Evolutionary conservation across 441 rosid species (phyloP).

Genomic region (Croton laevigatus): DNA sequence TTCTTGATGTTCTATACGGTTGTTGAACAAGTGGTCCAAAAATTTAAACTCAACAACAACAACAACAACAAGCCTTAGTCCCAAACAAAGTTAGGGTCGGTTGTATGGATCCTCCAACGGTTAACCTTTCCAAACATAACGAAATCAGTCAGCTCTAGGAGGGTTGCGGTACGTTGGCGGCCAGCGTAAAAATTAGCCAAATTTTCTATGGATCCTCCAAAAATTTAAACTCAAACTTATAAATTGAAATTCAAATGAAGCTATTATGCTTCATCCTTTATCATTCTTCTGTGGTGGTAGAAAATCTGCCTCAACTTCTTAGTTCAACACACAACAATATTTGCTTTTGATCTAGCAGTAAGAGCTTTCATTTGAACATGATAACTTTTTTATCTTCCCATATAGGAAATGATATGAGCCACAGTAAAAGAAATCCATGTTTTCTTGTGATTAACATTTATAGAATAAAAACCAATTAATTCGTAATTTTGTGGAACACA

Average conservation of each 20-base stretch:
- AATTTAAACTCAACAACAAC: no score
- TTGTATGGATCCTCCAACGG: no score
- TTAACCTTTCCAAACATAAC: no score
- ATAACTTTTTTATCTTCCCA: background rate
- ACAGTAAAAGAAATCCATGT: background rate
- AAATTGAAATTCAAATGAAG: background rate
- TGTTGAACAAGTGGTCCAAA: background rate
- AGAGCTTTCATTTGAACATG: background rate
- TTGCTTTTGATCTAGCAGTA: background rate
- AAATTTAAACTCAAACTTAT: background rate
- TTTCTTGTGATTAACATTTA: background rate
- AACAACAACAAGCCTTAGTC: no score
- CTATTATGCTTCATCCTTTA: background rate
- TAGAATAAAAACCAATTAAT: background rate
- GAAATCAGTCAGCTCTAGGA: no score
- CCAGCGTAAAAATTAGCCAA: no score
- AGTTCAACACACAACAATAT: background rate
- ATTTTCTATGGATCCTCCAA: no score
- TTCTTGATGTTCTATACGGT: background rate
- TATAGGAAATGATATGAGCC: background rate
- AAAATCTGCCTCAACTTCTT: background rate
- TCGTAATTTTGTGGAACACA: background rate
- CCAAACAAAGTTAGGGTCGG: no score
- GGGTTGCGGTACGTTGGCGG: no score
- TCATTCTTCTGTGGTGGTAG: background rate